Evolutionary conservation across 2,329 filamentous ascomycete genomes (phyloP).

Genomic region (Magnaporthiopsis rhizophila): DNA sequence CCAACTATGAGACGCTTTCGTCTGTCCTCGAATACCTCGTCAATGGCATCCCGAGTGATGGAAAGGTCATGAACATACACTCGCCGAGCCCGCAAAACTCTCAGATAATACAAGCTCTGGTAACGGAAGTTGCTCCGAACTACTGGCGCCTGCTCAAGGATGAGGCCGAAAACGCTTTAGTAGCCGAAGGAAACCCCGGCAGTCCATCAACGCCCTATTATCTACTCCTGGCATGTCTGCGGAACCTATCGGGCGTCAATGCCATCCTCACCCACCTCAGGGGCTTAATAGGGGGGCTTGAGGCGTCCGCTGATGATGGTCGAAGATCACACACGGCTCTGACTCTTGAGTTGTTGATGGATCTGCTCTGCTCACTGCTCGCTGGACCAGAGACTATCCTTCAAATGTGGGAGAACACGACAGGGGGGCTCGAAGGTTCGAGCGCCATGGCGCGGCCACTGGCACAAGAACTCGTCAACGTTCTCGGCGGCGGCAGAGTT

Average conservation of each 20-base stretch:
- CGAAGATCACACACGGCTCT: slow-evolving; percentile 34
- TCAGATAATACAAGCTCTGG: slow-evolving; percentile 67
- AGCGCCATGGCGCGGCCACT: slow-evolving; percentile 24
- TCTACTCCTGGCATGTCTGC: slow-evolving; percentile 56
- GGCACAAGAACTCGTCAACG: slow-evolving; percentile 34
- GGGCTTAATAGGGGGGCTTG: slow-evolving; percentile 45
- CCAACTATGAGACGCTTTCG: slow-evolving; percentile 49
- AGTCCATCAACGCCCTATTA: slow-evolving; percentile 15
- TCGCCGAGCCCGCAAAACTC: slow-evolving; percentile 59
- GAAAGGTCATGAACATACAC: slow-evolving; percentile 44
- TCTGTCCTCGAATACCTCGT: slow-evolving; percentile 45
- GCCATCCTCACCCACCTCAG: slow-evolving; percentile 65
- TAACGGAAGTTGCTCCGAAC: slow-evolving; percentile 68
- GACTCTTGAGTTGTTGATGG: slow-evolving; percentile 35
- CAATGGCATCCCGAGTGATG: slow-evolving; percentile 16
- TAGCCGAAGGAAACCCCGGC: neutral
- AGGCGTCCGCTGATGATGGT: slow-evolving; percentile 11
- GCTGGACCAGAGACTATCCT: slow-evolving; percentile 26
- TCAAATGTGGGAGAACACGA: slow-evolving; percentile 28
- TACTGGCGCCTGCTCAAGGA: slow-evolving; percentile 65
- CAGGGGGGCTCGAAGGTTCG: slow-evolving; percentile 9
- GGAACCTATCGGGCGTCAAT: slow-evolving; percentile 69
- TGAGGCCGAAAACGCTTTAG: slow-evolving; percentile 18
- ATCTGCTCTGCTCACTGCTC: slow-evolving; percentile 35
- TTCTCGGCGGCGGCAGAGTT: slow-evolving; percentile 41